phyloP scores from a whole-genome alignment of 2,329 filamentous ascomycete species.

The Tolypocladium endophyticum region DNA sequence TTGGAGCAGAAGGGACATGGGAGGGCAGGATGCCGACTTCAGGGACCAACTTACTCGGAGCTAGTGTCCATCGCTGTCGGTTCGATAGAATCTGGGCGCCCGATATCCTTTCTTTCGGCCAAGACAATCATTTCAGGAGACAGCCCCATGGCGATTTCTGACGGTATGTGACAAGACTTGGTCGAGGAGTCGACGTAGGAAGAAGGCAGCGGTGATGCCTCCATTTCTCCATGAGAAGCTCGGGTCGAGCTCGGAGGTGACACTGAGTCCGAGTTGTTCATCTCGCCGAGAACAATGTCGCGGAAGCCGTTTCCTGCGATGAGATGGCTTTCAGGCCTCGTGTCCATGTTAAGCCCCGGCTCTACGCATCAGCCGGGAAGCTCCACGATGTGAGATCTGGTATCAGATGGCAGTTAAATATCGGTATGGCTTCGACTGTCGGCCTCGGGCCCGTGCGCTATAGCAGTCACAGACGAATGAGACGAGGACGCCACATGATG shows the following conservation, averaged over 20 bases:
- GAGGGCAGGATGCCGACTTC: not conserved
- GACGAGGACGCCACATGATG: slow-evolving; percentile 15
- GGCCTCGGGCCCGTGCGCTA: slow-evolving; percentile 1
- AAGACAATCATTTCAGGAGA: slow-evolving; percentile 34
- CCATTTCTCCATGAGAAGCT: not conserved
- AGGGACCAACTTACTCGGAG: slow-evolving; percentile 15
- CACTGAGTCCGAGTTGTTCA: slow-evolving; percentile 5
- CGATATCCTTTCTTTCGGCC: slow-evolving; percentile 28
- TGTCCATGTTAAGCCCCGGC: not conserved
- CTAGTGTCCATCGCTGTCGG: slow-evolving; percentile 10
- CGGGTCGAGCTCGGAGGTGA: not conserved
- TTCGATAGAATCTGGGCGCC: slow-evolving; percentile 12
- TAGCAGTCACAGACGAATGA: slow-evolving; percentile 13
- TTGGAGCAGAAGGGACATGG: no score
- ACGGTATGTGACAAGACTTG: slow-evolving; percentile 19
- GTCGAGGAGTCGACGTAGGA: slow-evolving; percentile 8
- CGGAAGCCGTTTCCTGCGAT: not conserved
- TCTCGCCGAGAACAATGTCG: slow-evolving; percentile 1
- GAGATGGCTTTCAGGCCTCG: not conserved
- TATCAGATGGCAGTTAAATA: not conserved
- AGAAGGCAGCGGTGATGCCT: not conserved
- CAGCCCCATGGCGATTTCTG: slow-evolving; percentile 22
- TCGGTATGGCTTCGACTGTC: not conserved
- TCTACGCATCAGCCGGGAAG: not conserved
- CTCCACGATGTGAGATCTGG: not conserved